These are phyloP conservation scores for Melanopsichium pennsylvanicum DNA, from an alignment of 1,284 basidiomycete species.

Conservation along the genomic window DNA sequence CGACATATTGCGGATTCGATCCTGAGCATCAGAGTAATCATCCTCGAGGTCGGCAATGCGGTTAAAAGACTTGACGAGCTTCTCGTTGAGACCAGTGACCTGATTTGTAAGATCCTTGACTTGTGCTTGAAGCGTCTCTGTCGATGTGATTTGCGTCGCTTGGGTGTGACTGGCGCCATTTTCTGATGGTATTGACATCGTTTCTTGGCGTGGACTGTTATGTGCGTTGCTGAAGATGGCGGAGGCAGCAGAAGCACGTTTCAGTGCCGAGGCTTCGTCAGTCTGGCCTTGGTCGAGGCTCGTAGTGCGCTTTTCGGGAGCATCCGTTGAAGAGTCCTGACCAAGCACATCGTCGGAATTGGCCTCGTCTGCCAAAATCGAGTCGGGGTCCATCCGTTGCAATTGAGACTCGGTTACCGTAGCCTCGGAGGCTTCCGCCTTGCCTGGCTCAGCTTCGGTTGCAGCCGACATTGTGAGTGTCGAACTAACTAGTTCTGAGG, in stretches of 20 bases:
- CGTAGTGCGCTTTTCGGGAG: conserved; percentile 4
- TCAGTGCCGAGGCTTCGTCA: conserved; percentile 13
- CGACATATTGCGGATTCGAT: conserved; percentile 72
- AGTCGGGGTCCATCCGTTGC: conserved; percentile 48
- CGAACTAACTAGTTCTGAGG: too few relatives aligned
- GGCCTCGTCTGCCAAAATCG: conserved; percentile 57
- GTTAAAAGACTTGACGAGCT: conserved; percentile 90
- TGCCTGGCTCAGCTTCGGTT: conserved; percentile 12
- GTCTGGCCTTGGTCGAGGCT: background rate
- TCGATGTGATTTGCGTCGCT: conserved; percentile 4
- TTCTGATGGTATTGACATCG: conserved; percentile 4
- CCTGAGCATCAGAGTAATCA: conserved; percentile 77
- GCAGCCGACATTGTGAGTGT: conserved; percentile 17
- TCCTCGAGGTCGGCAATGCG: conserved; percentile 93
- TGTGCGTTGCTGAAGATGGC: conserved; percentile 32
- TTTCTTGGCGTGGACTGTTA: conserved; percentile 8
- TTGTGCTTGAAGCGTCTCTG: conserved; percentile 76
- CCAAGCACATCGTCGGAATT: conserved; percentile 52
- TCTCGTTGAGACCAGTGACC: conserved; percentile 86
- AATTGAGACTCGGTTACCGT: conserved; percentile 30
- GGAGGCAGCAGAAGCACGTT: conserved; percentile 34
- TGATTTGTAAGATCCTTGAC: conserved; percentile 86
- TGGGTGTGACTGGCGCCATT: conserved; percentile 3
- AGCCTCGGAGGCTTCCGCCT: conserved; percentile 2
- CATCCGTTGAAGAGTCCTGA: conserved; percentile 43